Evolutionary conservation across 1,284 basidiomycete species (phyloP).

Genomic region (Cryptococcus hybrid): DNA sequence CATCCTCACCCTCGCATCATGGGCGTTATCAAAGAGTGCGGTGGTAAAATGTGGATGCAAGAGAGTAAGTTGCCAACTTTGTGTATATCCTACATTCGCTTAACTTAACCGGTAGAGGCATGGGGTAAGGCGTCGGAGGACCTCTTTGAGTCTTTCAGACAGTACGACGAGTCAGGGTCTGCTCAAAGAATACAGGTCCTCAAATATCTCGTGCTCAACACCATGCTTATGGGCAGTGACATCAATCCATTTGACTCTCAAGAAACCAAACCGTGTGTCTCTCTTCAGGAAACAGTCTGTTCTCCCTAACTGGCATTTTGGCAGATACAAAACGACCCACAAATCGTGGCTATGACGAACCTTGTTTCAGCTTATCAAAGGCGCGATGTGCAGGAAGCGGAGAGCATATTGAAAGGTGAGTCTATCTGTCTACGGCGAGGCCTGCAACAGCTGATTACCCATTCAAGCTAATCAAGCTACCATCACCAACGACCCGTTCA

Average conservation of each 20-base stretch:
- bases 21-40: slow-evolving; percentile 98
- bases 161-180: slow-evolving; percentile 97
- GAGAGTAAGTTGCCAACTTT: slow-evolving; percentile 68
- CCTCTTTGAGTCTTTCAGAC: slow-evolving; percentile 98
- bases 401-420: slow-evolving; percentile 84
- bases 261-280: slow-evolving; percentile 85
- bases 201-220: slow-evolving; percentile 96
- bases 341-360: slow-evolving; percentile 98
- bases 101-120: slow-evolving; percentile 60
- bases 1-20: slow-evolving; percentile 97
- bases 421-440: not conserved
- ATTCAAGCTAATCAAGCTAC: slow-evolving; percentile 79
- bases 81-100: not conserved
- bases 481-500: slow-evolving; percentile 94
- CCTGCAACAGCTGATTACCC: not conserved
- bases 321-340: slow-evolving; percentile 91
- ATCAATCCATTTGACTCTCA: slow-evolving; percentile 99
- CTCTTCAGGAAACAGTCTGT: slow-evolving; percentile 33
- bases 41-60: slow-evolving; percentile 99
- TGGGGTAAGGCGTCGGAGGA: slow-evolving; percentile 97
- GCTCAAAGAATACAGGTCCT: slow-evolving; percentile 95
- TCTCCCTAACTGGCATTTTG: not conserved
- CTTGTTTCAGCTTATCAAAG: slow-evolving; percentile 95
- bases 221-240: slow-evolving; percentile 97
- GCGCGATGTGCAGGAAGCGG: slow-evolving; percentile 91